Base-by-base conservation (phyloP, 805 yeast genomes). In the Candida coquimbonensis region DNA sequence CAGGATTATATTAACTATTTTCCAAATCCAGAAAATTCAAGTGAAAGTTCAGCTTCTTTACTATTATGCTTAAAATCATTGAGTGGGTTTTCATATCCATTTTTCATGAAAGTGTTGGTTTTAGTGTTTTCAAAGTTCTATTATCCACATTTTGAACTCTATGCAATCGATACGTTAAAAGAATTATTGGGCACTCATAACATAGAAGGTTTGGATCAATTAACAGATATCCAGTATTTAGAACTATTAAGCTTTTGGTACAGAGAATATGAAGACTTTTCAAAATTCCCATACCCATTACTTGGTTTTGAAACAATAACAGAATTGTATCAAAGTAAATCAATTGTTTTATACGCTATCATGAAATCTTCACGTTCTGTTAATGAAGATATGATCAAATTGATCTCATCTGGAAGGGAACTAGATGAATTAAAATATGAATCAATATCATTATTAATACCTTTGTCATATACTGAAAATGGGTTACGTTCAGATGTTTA, bases 381-480 rank as follows among this genome's bases (percentile, higher is more conserved):
- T 9, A 40, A 38, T 9, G 27, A n/a, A 1, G 17, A 34, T 4
- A 42, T 43, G 14, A 16, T 43, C 7, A 27, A 21, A 1, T 11
- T 29, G 2, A 12, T 43, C 16, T 3, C 44, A 11, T 25, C 24
- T 1, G 39, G 24, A 3, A 25, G 34, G n/a, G 48, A 41, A 4
- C 12, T 45, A 12, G 39, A 41, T 17, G 55, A 61, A 12, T 32
- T 72, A 9, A 49, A 65, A 9, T 48, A 52, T 6, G 69, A 67
- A 11, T 57, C 73, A 27, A 44, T 74, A 7, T 60, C 75, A 0
- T 45, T 63, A n/a, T 52, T 69, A 0, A 60, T 79, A 1, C 70
- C 82, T 0, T 51, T 77, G 19, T 61, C 78, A 0, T 76, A 64
- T 49, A 59, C 75, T 0, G 59, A 57, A 13, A 58, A 57, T 32